Evolutionary conservation across 306 rosid species (phyloP).

Genomic region (Medicago arabica): DNA sequence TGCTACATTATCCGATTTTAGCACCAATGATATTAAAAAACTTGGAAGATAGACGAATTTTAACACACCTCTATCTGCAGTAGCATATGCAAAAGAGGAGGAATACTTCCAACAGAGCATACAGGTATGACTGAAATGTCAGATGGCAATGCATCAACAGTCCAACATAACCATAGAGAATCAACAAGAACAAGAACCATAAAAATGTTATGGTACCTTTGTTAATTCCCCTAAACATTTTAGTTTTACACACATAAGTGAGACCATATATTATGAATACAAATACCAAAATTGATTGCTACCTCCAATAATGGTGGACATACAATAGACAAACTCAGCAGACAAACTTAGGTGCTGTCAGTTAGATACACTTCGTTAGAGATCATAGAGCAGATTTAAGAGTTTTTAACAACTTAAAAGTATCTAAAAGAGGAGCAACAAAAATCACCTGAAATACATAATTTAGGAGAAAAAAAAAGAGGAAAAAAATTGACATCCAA

Average conservation of each 20-base stretch:
- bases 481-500: constrained; percentile 1
- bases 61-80: not conserved
- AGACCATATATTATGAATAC: not conserved
- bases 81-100: not conserved
- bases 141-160: constrained; percentile 2
- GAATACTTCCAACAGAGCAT: not conserved
- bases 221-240: not conserved
- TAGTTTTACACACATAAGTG: not conserved
- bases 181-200: too few relatives aligned
- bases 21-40: not conserved
- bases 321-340: constrained; percentile 32
- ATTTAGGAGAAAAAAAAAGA: not conserved
- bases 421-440: not conserved
- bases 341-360: constrained; percentile 25
- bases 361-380: not conserved
- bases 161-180: not conserved
- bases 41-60: not conserved
- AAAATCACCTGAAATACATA: constrained; percentile 48
- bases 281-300: constrained; percentile 28
- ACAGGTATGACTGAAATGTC: not conserved
- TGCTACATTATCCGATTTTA: not conserved
- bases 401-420: not conserved
- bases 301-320: constrained; percentile 29
- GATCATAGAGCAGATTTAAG: not conserved
- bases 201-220: not conserved